Conservation (phyloP, 1,284 basidiomycete genomes). For the Vanrija humicola region DNA sequence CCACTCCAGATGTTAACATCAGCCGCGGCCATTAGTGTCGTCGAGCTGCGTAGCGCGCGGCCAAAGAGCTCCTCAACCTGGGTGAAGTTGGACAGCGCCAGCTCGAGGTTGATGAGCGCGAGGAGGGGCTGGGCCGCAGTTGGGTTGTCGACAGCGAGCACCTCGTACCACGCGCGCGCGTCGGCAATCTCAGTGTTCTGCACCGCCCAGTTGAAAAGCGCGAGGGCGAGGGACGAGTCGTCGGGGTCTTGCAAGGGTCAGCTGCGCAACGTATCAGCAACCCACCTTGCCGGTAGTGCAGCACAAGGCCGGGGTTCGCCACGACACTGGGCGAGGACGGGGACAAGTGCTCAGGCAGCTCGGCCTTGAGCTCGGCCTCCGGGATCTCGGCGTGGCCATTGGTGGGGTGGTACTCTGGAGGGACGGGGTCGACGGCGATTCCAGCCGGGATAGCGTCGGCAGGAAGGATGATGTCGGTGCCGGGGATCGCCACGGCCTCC, state of each 20-base stretch:
- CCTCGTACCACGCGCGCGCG: slow-evolving; percentile 45
- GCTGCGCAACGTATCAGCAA: background rate
- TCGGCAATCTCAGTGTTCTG: slow-evolving; percentile 44
- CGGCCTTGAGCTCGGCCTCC: slow-evolving; percentile 8
- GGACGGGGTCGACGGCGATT: background rate
- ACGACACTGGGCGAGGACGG: slow-evolving; percentile 33
- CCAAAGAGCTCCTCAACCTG: slow-evolving; percentile 47
- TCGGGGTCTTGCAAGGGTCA: slow-evolving; percentile 26
- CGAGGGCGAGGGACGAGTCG: slow-evolving; percentile 28
- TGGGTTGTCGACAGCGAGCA: slow-evolving; percentile 38
- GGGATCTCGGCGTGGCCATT: background rate
- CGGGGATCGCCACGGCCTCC: slow-evolving; percentile 1
- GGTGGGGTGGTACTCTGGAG: slow-evolving; percentile 3
- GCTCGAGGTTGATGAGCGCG: slow-evolving; percentile 46
- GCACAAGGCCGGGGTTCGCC: slow-evolving; percentile 28
- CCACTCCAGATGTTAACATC: slow-evolving; percentile 49
- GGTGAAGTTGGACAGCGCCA: slow-evolving; percentile 43
- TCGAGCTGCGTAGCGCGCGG: slow-evolving; percentile 38
- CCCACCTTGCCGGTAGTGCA: slow-evolving; percentile 29
- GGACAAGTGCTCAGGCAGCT: slow-evolving; percentile 31
- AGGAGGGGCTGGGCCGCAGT: slow-evolving; percentile 45
- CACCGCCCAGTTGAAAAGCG: slow-evolving; percentile 50
- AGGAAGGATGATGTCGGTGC: too few species aligned
- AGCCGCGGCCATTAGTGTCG: slow-evolving; percentile 42
- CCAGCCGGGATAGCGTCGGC: background rate